Percentiles rank a stretch among this genome's conserved stretches.
Evolutionary conservation across 164 flowering plant genomes (phyloP).

Genomic region (Aristolochia fimbriata): DNA sequence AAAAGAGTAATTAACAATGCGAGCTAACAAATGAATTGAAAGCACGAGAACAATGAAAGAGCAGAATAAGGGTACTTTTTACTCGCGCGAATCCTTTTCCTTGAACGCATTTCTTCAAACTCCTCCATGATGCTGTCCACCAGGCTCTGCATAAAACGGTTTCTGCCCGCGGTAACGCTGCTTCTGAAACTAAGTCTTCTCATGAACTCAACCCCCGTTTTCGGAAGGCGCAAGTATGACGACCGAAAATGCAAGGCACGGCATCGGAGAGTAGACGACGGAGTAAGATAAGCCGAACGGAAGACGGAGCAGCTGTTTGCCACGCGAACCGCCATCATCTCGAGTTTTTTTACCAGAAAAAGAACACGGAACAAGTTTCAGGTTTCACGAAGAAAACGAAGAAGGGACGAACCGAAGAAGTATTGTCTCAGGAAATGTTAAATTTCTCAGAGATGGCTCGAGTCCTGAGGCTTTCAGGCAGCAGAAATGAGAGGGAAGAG

Average conservation of each 20-base stretch:
- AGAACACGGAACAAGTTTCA: too few species aligned
- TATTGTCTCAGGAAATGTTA: too few species aligned
- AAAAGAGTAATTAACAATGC: background rate
- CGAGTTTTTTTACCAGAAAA: too few species aligned
- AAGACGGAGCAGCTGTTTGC: constrained; percentile 35
- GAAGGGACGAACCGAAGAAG: too few species aligned
- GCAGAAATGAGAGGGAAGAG: too few species aligned
- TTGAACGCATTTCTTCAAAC: constrained; percentile 9
- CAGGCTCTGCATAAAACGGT: constrained; percentile 30
- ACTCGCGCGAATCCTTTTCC: constrained; percentile 21
- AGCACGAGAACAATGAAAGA: background rate
- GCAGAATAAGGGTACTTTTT: constrained; percentile 21
- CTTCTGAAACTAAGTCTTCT: constrained; percentile 8
- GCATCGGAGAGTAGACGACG: constrained; percentile 24
- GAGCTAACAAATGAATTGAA: background rate
- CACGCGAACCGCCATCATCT: constrained; percentile 30
- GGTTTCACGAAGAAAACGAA: too few species aligned
- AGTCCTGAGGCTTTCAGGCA: too few species aligned
- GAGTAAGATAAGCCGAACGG: constrained; percentile 35
- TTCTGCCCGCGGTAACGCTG: constrained; percentile 3
- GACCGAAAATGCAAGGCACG: constrained; percentile 14
- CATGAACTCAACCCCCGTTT: constrained; percentile 12
- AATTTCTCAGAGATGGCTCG: too few species aligned
- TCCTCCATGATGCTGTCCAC: constrained; percentile 32
- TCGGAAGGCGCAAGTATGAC: constrained; percentile 7